A percentile compares a stretch with the other conserved stretches of the same genome.
phyloP scores from a whole-genome alignment of 2,329 filamentous ascomycete species.

The Dothistroma septosporum region DNA sequence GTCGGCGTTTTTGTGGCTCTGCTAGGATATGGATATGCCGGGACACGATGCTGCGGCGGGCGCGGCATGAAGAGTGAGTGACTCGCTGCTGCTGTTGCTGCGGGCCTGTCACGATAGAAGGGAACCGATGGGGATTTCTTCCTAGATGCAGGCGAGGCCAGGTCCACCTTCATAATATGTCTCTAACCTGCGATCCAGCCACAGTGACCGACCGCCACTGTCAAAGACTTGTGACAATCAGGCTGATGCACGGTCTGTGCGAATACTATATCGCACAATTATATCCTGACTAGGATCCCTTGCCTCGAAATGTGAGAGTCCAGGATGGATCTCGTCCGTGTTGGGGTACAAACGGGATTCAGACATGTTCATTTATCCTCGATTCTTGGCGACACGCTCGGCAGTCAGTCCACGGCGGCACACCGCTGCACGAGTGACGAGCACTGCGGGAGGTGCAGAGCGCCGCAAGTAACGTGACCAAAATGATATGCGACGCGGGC shows the following conservation, averaged over 20 bases:
- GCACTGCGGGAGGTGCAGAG: not conserved
- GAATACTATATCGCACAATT: too few species aligned
- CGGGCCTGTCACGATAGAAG: too few species aligned
- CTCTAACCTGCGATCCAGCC: too few species aligned
- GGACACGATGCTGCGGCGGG: not conserved
- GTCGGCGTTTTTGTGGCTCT: not conserved
- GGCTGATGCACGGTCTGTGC: too few species aligned
- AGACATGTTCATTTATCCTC: not conserved
- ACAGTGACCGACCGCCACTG: too few species aligned
- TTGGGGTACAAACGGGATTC: too few species aligned
- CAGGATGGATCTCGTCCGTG: not conserved
- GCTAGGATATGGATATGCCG: not conserved
- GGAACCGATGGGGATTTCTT: too few species aligned
- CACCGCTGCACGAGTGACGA: not conserved
- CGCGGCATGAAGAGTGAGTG: too few species aligned
- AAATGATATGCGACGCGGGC: slow-evolving; percentile 15
- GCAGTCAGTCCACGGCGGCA: not conserved
- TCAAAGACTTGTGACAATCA: too few species aligned
- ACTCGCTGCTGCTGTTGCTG: too few species aligned
- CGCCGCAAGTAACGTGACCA: slow-evolving; percentile 12
- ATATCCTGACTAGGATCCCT: not conserved
- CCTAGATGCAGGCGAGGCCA: too few species aligned
- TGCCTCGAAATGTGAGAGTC: not conserved
- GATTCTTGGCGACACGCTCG: not conserved
- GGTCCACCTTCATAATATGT: too few species aligned